Evolutionary conservation across 257 asterid species (phyloP), one percentile per base, ranked within the genome.

Genomic region (Thymus mandschuricus): DNA sequence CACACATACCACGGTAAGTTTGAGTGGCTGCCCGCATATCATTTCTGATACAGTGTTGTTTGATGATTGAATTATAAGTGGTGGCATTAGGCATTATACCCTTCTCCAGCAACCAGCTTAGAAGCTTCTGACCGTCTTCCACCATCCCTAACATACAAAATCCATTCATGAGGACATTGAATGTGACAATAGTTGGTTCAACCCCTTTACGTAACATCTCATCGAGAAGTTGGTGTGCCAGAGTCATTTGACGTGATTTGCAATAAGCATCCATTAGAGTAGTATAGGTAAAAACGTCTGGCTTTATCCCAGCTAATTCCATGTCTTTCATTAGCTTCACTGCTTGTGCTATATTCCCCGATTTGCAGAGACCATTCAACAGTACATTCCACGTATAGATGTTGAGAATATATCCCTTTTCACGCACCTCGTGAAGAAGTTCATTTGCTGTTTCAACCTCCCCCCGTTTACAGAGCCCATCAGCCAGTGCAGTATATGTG

Each of bases 391-490:
- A 94, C 1, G 93, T 89, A 79, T 82, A 84, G 45, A 88, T 82
- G 70, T 94, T 94, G 64, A 85, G 85, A 74, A 85, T 81, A 50
- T 88, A 89, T 7, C 99, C 98, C 77, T 82, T 91, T 40, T 76
- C 84, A 64, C 87, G 74, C 86, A 94, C 89, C 74, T 84, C 92
- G 8, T 68, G 91, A 77, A 94, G 90, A 70, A 92, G 98, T 75
- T 91, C 97, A 38, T 81, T 89, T 49, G 98, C 97, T 44, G 86
- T 81, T 72, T 82, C 97, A 59, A 92, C 73, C 68, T 91, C 96
- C 61, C 98, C 97, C 29, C 81, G 82, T 89, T 94, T 94, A 73
- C 97, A 91, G 13, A 92, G 97, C 78, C 98, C 98, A 66, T 94
- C 98, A 78, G 88, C 99, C 79, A 92, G 75, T 13, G 95, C 85